Percentiles rank a stretch among this genome's conserved stretches.
These are phyloP conservation scores for Heritiera fomes DNA, from an alignment of 345 rosid species.

Conservation along the genomic window DNA sequence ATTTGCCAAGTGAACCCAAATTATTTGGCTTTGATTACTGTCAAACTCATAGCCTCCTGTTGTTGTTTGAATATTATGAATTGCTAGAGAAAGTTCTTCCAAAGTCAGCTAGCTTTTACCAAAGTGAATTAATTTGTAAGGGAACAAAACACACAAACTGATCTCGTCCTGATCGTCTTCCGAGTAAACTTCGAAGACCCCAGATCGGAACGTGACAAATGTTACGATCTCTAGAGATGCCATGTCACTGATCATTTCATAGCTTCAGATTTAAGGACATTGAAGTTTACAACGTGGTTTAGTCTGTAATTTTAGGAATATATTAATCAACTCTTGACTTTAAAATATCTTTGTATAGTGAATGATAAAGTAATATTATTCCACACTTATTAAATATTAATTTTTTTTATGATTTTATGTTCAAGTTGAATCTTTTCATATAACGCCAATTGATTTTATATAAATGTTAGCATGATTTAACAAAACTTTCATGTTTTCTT, in stretches of 20 bases:
- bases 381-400: too few species aligned
- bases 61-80: not conserved
- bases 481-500: too few species aligned
- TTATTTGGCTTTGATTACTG: not conserved
- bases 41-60: not conserved
- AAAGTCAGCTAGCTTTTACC: not conserved
- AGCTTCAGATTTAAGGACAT: not conserved
- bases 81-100: not conserved
- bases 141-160: not conserved
- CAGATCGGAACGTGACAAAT: not conserved
- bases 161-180: not conserved
- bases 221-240: not conserved
- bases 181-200: not conserved
- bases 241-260: not conserved
- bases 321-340: not conserved
- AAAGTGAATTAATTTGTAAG: not conserved
- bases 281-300: not conserved
- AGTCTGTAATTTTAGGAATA: not conserved
- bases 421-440: too few species aligned
- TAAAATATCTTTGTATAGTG: too few species aligned
- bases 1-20: not conserved
- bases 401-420: too few species aligned
- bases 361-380: too few species aligned
- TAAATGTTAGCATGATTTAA: too few species aligned
- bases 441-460: too few species aligned